phyloP scores from a whole-genome alignment of 345 rosid genomes.

The Syzygium grande region DNA sequence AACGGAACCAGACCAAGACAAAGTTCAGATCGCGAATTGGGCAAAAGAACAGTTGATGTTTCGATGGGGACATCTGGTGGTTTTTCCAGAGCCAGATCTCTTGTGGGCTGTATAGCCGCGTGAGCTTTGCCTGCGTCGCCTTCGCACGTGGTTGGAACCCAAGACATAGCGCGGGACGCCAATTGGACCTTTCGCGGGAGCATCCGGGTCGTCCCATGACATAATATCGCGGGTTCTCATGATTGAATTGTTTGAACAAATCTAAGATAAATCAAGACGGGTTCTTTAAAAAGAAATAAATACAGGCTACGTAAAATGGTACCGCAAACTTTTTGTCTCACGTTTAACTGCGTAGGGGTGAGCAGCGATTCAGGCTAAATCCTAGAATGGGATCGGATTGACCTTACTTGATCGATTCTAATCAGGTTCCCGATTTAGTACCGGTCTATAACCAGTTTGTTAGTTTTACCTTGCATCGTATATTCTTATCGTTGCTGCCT shows the following conservation, averaged over 20 bases:
- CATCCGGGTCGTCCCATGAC: not conserved
- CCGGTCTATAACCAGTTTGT: no score
- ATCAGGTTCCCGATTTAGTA: not conserved
- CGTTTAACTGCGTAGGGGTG: not conserved
- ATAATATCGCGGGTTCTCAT: not conserved
- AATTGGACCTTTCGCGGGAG: not conserved
- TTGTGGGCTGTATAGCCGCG: not conserved
- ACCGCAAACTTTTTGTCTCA: not conserved
- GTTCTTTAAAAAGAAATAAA: not conserved
- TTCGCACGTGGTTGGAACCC: not conserved
- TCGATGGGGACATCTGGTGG: not conserved
- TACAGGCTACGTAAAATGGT: no score
- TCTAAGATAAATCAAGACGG: fast-evolving
- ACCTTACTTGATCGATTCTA: not conserved
- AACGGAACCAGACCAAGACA: not conserved
- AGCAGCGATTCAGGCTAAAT: no score
- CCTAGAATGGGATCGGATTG: no score
- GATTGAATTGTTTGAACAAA: not conserved
- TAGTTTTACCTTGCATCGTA: not conserved
- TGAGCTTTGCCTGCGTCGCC: not conserved
- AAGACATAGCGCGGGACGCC: not conserved
- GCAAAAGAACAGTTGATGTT: fast-evolving
- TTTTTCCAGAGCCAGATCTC: not conserved
- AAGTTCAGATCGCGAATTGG: not conserved
- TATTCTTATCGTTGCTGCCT: not conserved